Conservation (phyloP, 306 rosid species). For the Castanopsis chinensis region DNA sequence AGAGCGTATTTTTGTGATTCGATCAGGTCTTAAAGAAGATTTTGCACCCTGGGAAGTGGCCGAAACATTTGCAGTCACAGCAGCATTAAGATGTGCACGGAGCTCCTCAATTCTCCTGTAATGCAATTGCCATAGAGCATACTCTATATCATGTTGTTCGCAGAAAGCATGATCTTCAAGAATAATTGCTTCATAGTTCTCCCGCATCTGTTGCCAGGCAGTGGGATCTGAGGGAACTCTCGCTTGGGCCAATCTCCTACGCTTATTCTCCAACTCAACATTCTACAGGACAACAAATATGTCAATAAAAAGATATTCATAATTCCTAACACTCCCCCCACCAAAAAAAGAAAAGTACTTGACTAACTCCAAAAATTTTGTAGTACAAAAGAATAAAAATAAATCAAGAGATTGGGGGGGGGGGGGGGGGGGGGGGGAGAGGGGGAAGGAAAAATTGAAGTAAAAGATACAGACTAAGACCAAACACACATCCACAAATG, state of each 20-base stretch:
- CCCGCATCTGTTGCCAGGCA: constrained; percentile 93
- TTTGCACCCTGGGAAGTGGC: constrained; percentile 60
- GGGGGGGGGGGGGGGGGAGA: background rate
- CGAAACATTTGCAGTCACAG: constrained; percentile 56
- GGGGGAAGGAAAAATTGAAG: background rate
- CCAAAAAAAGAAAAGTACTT: too few species aligned
- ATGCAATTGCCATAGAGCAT: constrained; percentile 88
- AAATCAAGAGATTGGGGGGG: background rate
- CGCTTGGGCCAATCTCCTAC: constrained; percentile 74
- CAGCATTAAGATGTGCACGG: constrained; percentile 66
- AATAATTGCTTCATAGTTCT: constrained; percentile 89
- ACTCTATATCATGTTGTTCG: constrained; percentile 80
- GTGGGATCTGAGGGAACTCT: constrained; percentile 93
- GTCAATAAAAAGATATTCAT: background rate
- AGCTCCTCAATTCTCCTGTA: constrained; percentile 89
- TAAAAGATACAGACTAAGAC: background rate
- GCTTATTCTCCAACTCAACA: constrained; percentile 74
- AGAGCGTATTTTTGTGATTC: constrained; percentile 67
- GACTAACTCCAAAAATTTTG: background rate
- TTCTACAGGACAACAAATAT: constrained; percentile 43
- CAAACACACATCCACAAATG: background rate
- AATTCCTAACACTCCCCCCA: too few species aligned
- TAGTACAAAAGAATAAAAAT: background rate
- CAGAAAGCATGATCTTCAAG: constrained; percentile 90
- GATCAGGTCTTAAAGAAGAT: constrained; percentile 66